Evolutionary conservation across 768 basidiomycete genomes (phyloP), one percentile per base, ranked within the genome.

Genomic region (Gymnopilus junonius): DNA sequence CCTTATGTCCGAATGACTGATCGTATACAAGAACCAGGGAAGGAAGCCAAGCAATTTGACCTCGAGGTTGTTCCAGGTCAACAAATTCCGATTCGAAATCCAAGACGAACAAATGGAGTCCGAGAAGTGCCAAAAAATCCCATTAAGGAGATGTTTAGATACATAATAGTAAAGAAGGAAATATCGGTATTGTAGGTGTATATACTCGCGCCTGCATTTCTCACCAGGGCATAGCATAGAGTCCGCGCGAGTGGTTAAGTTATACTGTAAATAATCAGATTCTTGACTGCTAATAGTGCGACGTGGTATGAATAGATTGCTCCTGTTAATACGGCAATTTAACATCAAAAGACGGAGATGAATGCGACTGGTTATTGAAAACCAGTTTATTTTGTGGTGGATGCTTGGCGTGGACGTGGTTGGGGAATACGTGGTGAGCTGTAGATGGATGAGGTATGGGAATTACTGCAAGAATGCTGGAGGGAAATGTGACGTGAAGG

Each of bases 61-160:
- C 48, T 32, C 7, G 29, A 50, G 25, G n/a, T 23, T 10, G 12
- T 50, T 21, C 27, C 48, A 51, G 17, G 48, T 15, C 31, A 51
- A 51, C 27, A 51, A 51, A 46, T 46, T 25, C 45, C 45, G 14
- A 27, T 31, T 29, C 31, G n/a, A 29, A 51, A 32, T 23, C 11
- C 2, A 23, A 39, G 15, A 8, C 21, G 12, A 39, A 15, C 54
- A 27, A 39, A 39, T 40, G 23, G 54, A 55, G 54, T 55, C 39
- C 4, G 25, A 51, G 39, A 55, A 55, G 54, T 40, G 37, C 34
- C 48, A 27, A 51, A 55, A 59, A 59, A 50, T 59, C 58, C 58
- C 46, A 59, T 59, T 59, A 59, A 59, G 58, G 21, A 48, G 58
- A 35, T 50, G 58, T 34, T 59, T 39, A 51, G 35, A 59, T 59